Evolutionary conservation across 768 basidiomycete species (phyloP), one percentile per base, ranked within the genome.

Genomic region (Piloderma croceum): DNA sequence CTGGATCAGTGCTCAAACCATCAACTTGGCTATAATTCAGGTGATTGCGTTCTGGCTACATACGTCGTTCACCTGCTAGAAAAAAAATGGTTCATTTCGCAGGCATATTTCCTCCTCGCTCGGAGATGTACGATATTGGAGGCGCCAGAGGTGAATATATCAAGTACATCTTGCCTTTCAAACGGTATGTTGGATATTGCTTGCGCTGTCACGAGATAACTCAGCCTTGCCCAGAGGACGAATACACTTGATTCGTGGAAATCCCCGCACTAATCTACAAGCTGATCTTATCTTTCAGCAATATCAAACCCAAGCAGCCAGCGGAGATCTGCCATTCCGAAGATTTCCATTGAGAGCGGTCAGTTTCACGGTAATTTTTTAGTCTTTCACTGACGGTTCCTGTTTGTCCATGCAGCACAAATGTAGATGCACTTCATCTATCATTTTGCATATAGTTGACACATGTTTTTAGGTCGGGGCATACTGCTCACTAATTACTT

Each of bases 401-500:
- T 24, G 52, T 24, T 50, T 34, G 4, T 38, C 36, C 11, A 17
- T 39, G n/a, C 39, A 88, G 85, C 81, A 86, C 50, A 84, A 79
- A 71, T 77, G 84, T 85, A 63, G 39, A 51, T 36, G 40, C 33
- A 10, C 21, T 0, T 5, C 15, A 31, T 31, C 20, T 13, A 34
- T 31, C n/a, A 4, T 11, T 22, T 29, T 11, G 27, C 24, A 7
- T 13, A 21, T 24, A 5, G 34, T 18, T 13, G 31, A 33, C 10
- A 27, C 37, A 29, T 43, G 6, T 10, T n/a, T 17, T 3, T 41
- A 89, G 86, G 76, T 50, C 76, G 84, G 31, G 87, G 87, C 6
- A 57, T 69, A 3, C 60, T 89, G 3, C 62, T 90, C 36, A 82
- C 87, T 4, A 83, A 85, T 51, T 90, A 90, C 52, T 90, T 90